Evolutionary conservation across 305 asterid genomes (phyloP).

Genomic region (Fraxinus xanthoxyloides): DNA sequence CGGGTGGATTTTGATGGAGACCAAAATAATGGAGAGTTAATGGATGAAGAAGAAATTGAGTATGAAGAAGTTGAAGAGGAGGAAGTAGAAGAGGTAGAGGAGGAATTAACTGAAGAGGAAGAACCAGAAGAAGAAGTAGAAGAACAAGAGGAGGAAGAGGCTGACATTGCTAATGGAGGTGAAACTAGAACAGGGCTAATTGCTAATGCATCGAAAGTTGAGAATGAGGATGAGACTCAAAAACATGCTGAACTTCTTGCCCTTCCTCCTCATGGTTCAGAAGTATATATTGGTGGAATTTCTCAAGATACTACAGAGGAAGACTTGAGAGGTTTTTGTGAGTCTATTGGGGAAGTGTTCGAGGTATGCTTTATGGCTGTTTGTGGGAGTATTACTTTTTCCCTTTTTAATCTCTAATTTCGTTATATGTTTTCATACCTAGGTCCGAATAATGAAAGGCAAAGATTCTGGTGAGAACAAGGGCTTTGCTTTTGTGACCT

Average conservation of each 20-base stretch:
- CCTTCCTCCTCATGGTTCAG: constrained; percentile 60
- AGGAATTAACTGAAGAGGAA: constrained; percentile 34
- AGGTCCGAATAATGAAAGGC: constrained; percentile 57
- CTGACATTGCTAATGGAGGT: constrained; percentile 11
- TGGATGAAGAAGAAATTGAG: constrained; percentile 44
- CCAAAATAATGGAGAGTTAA: constrained; percentile 34
- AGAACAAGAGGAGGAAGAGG: constrained; percentile 30
- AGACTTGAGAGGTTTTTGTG: constrained; percentile 41
- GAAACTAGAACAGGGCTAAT: constrained; percentile 11
- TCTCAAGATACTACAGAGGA: constrained; percentile 45
- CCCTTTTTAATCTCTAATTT: background rate
- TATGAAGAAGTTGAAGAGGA: constrained; percentile 51
- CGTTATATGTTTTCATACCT: background rate
- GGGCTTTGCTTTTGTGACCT: constrained; percentile 54
- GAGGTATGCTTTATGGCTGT: constrained; percentile 33
- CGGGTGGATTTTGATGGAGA: constrained; percentile 35
- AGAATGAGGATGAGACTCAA: constrained; percentile 28
- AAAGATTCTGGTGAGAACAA: constrained; percentile 47
- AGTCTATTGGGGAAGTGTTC: constrained; percentile 45
- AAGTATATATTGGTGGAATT: constrained; percentile 49
- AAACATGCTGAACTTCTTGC: constrained; percentile 50
- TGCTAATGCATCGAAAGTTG: constrained; percentile 25
- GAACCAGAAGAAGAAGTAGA: constrained; percentile 37
- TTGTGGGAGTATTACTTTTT: background rate
- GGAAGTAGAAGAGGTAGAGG: constrained; percentile 42